A percentile compares a stretch with the other conserved stretches of the same genome.
These are phyloP conservation scores for Entomortierella lignicola DNA, from an alignment of 192 early-diverging fungal species.

Conservation along the genomic window DNA sequence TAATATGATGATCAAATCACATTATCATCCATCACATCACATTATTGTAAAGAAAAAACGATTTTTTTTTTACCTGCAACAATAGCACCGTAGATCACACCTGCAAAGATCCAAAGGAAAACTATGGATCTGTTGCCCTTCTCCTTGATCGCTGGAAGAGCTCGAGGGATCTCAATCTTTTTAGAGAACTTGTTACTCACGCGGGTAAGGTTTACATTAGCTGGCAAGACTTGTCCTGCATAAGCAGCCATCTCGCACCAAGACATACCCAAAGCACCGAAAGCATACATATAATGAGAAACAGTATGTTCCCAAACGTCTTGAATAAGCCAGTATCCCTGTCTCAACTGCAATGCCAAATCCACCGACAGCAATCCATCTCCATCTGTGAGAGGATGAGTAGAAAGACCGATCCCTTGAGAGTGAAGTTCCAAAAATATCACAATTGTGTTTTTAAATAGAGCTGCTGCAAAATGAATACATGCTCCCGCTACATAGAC, in stretches of 20 bases:
- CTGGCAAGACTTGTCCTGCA: constrained; percentile 49
- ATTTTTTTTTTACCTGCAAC: constrained; percentile 53
- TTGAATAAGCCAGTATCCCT: constrained; percentile 62
- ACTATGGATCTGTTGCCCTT: constrained; percentile 25
- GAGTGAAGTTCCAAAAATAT: constrained; percentile 40
- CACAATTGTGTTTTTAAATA: constrained; percentile 34
- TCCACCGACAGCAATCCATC: constrained; percentile 22
- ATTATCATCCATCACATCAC: no score
- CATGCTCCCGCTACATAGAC: constrained; percentile 33
- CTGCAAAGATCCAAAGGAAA: constrained; percentile 27
- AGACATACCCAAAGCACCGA: constrained; percentile 61
- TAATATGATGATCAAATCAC: no score
- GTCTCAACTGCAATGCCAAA: constrained; percentile 28
- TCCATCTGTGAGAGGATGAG: constrained; percentile 29
- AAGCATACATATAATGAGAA: constrained; percentile 66
- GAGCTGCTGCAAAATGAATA: constrained; percentile 33
- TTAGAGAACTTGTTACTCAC: constrained; percentile 26
- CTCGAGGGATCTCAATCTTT: background rate
- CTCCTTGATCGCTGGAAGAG: background rate
- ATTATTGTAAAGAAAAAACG: no score
- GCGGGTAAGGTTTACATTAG: background rate
- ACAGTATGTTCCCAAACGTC: constrained; percentile 63
- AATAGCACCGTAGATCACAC: constrained; percentile 41
- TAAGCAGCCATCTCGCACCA: constrained; percentile 62
- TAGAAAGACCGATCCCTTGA: constrained; percentile 34